Conservation (phyloP, 202 grass and related monocot genomes). For the Thinopyrum obtusiflorum region DNA sequence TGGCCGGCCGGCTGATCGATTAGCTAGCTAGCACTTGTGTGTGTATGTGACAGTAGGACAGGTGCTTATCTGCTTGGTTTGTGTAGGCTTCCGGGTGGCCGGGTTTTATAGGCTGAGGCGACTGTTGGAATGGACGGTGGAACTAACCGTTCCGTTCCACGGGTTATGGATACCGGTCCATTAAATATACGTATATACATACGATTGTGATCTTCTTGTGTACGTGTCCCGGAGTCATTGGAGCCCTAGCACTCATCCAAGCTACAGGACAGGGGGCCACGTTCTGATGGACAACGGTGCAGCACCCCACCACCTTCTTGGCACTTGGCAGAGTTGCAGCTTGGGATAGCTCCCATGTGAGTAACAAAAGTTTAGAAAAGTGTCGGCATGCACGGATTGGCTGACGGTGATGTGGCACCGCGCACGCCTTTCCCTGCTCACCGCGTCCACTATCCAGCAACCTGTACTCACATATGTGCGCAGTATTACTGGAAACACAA, state of each 20-base stretch:
- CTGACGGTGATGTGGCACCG: background rate
- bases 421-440: background rate
- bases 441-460: background rate
- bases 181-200: background rate
- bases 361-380: background rate
- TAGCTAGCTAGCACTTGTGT: background rate
- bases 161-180: background rate
- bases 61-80: background rate
- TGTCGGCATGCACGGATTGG: conserved; percentile 1
- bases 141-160: background rate
- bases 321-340: background rate
- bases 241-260: background rate
- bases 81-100: background rate
- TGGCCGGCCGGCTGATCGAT: background rate
- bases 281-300: background rate
- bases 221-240: background rate
- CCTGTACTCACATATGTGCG: background rate
- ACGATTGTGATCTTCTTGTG: background rate
- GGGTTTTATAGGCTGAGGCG: conserved; percentile 35
- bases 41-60: background rate
- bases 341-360: background rate
- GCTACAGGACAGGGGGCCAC: background rate
- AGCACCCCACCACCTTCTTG: background rate
- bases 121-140: background rate
- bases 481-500: no score